These are phyloP conservation scores for Spiromastix sp. DNA, from an alignment of 2,329 filamentous ascomycete species.

Conservation along the genomic window DNA sequence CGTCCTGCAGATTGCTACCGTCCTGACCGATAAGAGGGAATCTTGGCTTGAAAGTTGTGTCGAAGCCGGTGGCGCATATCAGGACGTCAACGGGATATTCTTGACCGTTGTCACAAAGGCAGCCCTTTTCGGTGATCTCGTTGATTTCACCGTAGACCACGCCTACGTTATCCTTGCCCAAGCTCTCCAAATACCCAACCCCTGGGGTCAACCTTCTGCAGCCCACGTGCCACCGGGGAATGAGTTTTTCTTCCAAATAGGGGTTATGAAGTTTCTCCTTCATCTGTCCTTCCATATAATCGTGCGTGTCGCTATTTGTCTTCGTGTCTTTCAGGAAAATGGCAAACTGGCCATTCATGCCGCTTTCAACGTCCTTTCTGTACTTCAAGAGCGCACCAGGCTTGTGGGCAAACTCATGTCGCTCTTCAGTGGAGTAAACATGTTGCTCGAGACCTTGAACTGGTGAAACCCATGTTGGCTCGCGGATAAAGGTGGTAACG, in stretches of 20 bases:
- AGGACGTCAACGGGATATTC: constrained; percentile 15
- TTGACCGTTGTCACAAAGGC: constrained; percentile 13
- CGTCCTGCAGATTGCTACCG: constrained; percentile 1
- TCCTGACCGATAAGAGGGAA: constrained; percentile 6
- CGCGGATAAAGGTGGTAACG: constrained; percentile 23
- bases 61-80: constrained; percentile 30
- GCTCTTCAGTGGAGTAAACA: constrained; percentile 18
- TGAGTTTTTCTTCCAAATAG: constrained; percentile 17
- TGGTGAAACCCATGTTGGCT: constrained; percentile 23
- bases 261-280: constrained; percentile 12
- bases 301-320: constrained; percentile 2
- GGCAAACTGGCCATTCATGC: constrained; percentile 16
- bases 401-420: constrained; percentile 16
- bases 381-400: constrained; percentile 19
- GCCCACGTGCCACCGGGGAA: constrained; percentile 23
- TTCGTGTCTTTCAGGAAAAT: constrained; percentile 12
- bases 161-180: constrained; percentile 16
- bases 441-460: constrained; percentile 15
- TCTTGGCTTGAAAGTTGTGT: constrained; percentile 13
- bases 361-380: constrained; percentile 22
- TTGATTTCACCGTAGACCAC: constrained; percentile 11
- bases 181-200: constrained; percentile 21
- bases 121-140: constrained; percentile 8
- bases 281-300: constrained; percentile 10
- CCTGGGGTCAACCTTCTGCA: constrained; percentile 29